A percentile compares a stretch with the other conserved stretches of the same genome.
These are phyloP conservation scores for Halophytophthora polymorphica DNA, from an alignment of 352 stramenopile genomes.

Conservation along the genomic window DNA sequence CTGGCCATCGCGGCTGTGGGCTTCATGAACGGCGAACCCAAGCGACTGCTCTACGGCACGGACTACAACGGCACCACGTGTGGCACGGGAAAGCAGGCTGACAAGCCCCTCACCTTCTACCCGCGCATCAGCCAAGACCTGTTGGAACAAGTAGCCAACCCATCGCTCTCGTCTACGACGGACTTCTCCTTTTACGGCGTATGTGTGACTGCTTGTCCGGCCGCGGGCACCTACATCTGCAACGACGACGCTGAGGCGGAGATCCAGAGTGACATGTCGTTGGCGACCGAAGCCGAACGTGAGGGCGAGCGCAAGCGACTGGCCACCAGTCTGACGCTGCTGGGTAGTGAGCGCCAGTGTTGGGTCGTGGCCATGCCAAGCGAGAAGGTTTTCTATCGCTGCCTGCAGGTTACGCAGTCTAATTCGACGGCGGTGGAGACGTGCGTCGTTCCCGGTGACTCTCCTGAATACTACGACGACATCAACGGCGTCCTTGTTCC, in stretches of 20 bases:
- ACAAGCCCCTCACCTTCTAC: conserved; percentile 58
- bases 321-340: conserved; percentile 25
- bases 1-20: conserved; percentile 49
- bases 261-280: conserved; percentile 35
- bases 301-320: conserved; percentile 44
- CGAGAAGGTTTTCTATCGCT: conserved; percentile 73
- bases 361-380: conserved; percentile 69
- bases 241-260: conserved; percentile 67
- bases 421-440: conserved; percentile 62
- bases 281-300: conserved; percentile 37
- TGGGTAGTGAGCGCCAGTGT: conserved; percentile 37
- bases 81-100: conserved; percentile 34
- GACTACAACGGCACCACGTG: conserved; percentile 80
- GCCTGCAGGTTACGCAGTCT: conserved; percentile 61
- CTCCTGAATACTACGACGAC: conserved; percentile 65
- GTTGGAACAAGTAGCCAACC: conserved; percentile 46
- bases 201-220: conserved; percentile 59
- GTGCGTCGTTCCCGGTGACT: conserved; percentile 66
- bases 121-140: conserved; percentile 77
- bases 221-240: conserved; percentile 54
- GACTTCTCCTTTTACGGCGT: conserved; percentile 71
- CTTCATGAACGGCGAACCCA: conserved; percentile 59
- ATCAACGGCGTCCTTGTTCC: conserved; percentile 41
- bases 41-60: conserved; percentile 63
- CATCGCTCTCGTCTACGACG: conserved; percentile 33